Percentiles rank a stretch among this genome's conserved stretches.
These are phyloP conservation scores for Xylaria polymorpha DNA, from an alignment of 2,329 filamentous ascomycete genomes.

Conservation along the genomic window DNA sequence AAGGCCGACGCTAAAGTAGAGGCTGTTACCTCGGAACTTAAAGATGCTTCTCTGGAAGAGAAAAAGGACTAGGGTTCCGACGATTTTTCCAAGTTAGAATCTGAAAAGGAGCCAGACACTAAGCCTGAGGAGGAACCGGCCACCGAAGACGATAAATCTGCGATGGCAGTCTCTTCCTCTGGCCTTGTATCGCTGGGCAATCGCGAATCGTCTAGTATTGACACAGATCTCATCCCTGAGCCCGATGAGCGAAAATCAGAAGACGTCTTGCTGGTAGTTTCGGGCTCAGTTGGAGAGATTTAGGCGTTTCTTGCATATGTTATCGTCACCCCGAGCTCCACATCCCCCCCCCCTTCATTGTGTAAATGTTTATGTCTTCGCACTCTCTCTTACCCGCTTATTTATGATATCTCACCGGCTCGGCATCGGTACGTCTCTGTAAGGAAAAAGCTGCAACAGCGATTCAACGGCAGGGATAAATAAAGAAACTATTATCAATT, in stretches of 20 bases:
- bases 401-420: slow-evolving; percentile 25
- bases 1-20: slow-evolving; percentile 64
- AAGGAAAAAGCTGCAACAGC: slow-evolving; percentile 13
- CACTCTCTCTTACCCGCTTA: slow-evolving; percentile 15
- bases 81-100: slow-evolving; percentile 25
- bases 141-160: slow-evolving; percentile 15
- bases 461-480: slow-evolving; percentile 27
- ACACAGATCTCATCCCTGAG: slow-evolving; percentile 18
- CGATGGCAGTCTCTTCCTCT: slow-evolving; percentile 12
- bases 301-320: slow-evolving; percentile 34
- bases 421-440: slow-evolving; percentile 17
- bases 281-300: slow-evolving; percentile 15
- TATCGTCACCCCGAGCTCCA: slow-evolving; percentile 16
- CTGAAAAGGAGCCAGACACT: slow-evolving; percentile 8
- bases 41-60: slow-evolving; percentile 64
- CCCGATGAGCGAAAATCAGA: slow-evolving; percentile 20
- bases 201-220: slow-evolving; percentile 8
- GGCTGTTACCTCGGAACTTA: slow-evolving; percentile 63
- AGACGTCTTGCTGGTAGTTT: slow-evolving; percentile 16
- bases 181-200: slow-evolving; percentile 2
- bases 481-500: slow-evolving; percentile 22
- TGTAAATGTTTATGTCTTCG: slow-evolving; percentile 22
- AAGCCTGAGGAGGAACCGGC: slow-evolving; percentile 18
- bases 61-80: slow-evolving; percentile 60
- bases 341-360: slow-evolving; percentile 20